Percentiles rank a stretch among this genome's conserved stretches.
Evolutionary conservation across 1,284 basidiomycete species (phyloP).

Genomic region (Leccinum fuscescens): DNA sequence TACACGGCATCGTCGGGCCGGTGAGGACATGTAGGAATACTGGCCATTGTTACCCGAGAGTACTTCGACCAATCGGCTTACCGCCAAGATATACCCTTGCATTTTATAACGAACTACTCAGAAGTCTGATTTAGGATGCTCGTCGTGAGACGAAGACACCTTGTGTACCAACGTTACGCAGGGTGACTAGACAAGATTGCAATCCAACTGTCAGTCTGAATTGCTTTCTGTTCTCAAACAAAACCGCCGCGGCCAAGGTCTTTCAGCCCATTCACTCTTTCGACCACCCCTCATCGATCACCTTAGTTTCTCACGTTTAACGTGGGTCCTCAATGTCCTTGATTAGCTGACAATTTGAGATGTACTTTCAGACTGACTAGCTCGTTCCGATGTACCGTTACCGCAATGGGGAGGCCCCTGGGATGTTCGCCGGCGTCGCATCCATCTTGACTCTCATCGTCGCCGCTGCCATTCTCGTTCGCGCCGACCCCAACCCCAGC

Average conservation of each 20-base stretch:
- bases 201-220: constrained; percentile 11
- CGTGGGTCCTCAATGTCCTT: constrained; percentile 6
- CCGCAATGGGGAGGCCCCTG: constrained; percentile 3
- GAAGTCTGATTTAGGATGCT: neutral
- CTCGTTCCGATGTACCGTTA: neutral
- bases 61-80: neutral
- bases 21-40: neutral
- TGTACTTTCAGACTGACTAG: constrained; percentile 4
- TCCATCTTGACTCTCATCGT: constrained; percentile 42
- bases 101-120: neutral
- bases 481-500: constrained; percentile 53
- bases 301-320: neutral
- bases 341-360: neutral
- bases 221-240: neutral
- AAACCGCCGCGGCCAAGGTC: neutral
- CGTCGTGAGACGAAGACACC: neutral
- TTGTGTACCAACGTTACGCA: neutral
- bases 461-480: constrained; percentile 38
- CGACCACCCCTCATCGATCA: constrained; percentile 7
- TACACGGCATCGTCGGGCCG: neutral
- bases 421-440: constrained; percentile 41
- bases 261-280: neutral
- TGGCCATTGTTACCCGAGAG: neutral
- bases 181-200: neutral
- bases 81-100: neutral